A percentile compares a stretch with the other conserved stretches of the same genome.
phyloP scores from a whole-genome alignment of 2,329 filamentous ascomycete species.

The Hypomyces perniciosus region DNA sequence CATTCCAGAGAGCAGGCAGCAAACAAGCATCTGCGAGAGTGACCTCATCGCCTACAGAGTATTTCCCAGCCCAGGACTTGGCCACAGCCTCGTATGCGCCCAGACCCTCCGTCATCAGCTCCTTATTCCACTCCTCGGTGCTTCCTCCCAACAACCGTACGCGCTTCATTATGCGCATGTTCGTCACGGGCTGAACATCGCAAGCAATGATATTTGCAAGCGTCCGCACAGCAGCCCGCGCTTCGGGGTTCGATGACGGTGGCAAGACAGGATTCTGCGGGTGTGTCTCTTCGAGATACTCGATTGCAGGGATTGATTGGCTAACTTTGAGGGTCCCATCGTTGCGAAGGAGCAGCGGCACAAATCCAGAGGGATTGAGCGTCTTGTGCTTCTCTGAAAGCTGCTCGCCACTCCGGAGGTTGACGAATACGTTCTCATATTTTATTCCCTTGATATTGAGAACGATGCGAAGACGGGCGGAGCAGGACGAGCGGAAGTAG shows the following conservation, averaged over 20 bases:
- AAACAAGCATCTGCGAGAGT: constrained; percentile 54
- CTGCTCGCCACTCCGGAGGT: constrained; percentile 51
- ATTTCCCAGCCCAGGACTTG: constrained; percentile 37
- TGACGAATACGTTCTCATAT: constrained; percentile 42
- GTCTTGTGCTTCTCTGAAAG: constrained; percentile 35
- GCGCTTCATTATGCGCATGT: constrained; percentile 45
- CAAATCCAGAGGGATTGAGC: constrained; percentile 47
- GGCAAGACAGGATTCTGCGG: constrained; percentile 43
- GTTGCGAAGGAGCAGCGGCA: constrained; percentile 46
- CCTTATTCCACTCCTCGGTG: constrained; percentile 44
- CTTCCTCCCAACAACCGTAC: constrained; percentile 39
- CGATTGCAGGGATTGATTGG: constrained; percentile 54
- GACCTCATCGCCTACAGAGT: constrained; percentile 49
- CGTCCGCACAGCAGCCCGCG: constrained; percentile 46
- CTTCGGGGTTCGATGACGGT: constrained; percentile 33
- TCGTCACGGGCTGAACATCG: constrained; percentile 57
- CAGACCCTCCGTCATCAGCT: constrained; percentile 48
- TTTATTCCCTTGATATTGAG: constrained; percentile 48
- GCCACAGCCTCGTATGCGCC: constrained; percentile 47
- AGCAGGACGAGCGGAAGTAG: constrained; percentile 59
- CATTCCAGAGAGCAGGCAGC: constrained; percentile 53
- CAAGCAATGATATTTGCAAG: constrained; percentile 48
- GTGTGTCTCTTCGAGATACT: constrained; percentile 54
- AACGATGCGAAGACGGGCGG: constrained; percentile 55
- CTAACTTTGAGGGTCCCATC: constrained; percentile 37